Evolutionary conservation across 2,329 filamentous ascomycete species (phyloP).

Genomic region (Phoma herbarum): DNA sequence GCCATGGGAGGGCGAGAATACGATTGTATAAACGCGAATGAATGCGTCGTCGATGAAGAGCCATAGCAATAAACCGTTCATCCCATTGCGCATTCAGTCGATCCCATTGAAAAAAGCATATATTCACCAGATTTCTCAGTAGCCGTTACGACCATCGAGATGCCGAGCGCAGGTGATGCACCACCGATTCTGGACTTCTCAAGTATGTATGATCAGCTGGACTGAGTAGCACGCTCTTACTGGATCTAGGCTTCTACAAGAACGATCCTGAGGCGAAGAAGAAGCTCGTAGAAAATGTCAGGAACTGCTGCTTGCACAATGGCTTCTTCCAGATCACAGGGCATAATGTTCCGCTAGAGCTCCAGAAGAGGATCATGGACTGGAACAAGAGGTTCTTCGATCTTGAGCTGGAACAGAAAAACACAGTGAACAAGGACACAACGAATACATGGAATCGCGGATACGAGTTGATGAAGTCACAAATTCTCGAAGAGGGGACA

Average conservation of each 20-base stretch:
- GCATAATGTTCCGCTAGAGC: conserved; percentile 50
- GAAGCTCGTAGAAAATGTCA: conserved; percentile 40
- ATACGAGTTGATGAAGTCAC: conserved; percentile 55
- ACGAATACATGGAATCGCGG: conserved; percentile 54
- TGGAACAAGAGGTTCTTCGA: conserved; percentile 55
- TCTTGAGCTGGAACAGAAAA: conserved; percentile 54
- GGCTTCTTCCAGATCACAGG: conserved; percentile 59
- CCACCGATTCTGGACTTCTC: conserved; percentile 43
- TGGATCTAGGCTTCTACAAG: conserved; percentile 38
- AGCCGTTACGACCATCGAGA: conserved; percentile 17
- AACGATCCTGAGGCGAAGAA: conserved; percentile 25
- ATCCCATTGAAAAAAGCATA: background rate
- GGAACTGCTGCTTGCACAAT: conserved; percentile 45
- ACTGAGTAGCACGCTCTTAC: background rate
- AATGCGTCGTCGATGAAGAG: background rate
- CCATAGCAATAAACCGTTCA: background rate
- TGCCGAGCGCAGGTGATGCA: conserved; percentile 34
- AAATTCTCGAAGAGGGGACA: conserved; percentile 55
- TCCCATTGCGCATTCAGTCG: background rate
- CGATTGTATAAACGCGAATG: conserved; percentile 6
- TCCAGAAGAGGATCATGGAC: conserved; percentile 52
- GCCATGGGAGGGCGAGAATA: background rate
- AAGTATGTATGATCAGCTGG: conserved; percentile 16
- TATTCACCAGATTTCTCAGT: background rate
- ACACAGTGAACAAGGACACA: conserved; percentile 50